Evolutionary conservation across 2,329 filamentous ascomycete genomes (phyloP), one percentile per base, ranked within the genome.

Genomic region (Phoma sp.): DNA sequence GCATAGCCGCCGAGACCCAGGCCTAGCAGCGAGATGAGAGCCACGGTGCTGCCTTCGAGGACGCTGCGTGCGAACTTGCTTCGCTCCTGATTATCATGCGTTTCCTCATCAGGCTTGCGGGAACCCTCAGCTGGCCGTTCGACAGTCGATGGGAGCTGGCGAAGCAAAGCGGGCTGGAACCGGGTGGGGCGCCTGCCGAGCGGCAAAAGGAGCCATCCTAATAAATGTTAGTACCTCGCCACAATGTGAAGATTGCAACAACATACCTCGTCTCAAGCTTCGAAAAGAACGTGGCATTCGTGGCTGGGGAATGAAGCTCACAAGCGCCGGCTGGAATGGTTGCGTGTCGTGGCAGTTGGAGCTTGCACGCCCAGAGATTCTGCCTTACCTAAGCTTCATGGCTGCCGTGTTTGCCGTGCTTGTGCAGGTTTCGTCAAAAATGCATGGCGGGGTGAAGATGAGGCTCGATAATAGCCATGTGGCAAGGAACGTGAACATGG

Each of bases 11-110:
- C 69, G 4, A 72, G 64, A 12, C 67, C 70, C 2, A 74, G 61
- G 22, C 70, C 70, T 7, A 72, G 62, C 10, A 74, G 60, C 19
- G 71, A 74, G 38, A 73, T 71, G 8, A 73, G 58, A 10, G 72
- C 71, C 33, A 74, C 67, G 25, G 70, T 71, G 59, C 69, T 71
- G 43, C 71, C 71, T 52, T 74, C 70, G n/a, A 73, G 60, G 4
- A 74, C 67, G 51, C 68, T 73, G 6, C 69, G 58, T 1, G 67
- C 62, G 40, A 71, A 72, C 27, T 69, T 71, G 61, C 63, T 64
- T 22, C 69, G 57, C 33, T 70, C 68, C 29, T 65, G 60, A 13
- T 65, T 64, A 0, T 50, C 35, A 0, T 40, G 58, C 3, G 35
- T 9, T 6, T 21, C n/a, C 8, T 17, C 12, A 0, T 27, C 45